Conservation (phyloP, 1,284 basidiomycete species). For the Thecaphora frezii region DNA sequence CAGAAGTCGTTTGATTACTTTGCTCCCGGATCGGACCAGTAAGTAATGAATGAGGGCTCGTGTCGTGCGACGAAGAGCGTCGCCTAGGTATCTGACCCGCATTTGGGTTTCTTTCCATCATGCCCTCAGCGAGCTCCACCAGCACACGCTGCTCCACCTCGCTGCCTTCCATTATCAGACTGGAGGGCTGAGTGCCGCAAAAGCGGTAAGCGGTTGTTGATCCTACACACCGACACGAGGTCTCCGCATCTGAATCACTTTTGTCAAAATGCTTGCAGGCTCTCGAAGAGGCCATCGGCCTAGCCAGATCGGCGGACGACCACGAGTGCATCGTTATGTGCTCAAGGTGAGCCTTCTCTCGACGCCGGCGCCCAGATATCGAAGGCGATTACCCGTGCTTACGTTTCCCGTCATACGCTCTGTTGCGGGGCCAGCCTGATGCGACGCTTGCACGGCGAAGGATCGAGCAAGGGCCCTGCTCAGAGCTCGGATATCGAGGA, state of each 20-base stretch:
- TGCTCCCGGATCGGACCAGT: conserved; percentile 28
- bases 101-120: too few relatives aligned
- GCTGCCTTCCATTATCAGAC: conserved; percentile 26
- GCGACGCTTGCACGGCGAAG: conserved; percentile 18
- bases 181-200: conserved; percentile 24
- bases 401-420: too few relatives aligned
- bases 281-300: conserved; percentile 31
- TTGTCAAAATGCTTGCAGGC: conserved; percentile 1
- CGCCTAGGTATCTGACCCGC: too few relatives aligned
- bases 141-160: conserved; percentile 30
- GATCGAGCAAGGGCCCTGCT: conserved; percentile 6
- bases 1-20: conserved; percentile 37
- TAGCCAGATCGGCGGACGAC: conserved; percentile 31
- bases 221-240: too few relatives aligned
- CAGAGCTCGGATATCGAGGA: neutral
- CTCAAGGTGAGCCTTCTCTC: conserved; percentile 8
- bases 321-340: conserved; percentile 31
- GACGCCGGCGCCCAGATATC: too few relatives aligned
- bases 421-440: conserved; percentile 6
- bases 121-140: conserved; percentile 24
- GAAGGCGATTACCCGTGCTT: too few relatives aligned
- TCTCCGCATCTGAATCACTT: too few relatives aligned
- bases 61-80: too few relatives aligned
- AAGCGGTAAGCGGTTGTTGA: conserved; percentile 16
- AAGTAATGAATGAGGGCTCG: neutral